phyloP scores from a whole-genome alignment of 495 filamentous ascomycete species.

The Daldinia loculata region DNA sequence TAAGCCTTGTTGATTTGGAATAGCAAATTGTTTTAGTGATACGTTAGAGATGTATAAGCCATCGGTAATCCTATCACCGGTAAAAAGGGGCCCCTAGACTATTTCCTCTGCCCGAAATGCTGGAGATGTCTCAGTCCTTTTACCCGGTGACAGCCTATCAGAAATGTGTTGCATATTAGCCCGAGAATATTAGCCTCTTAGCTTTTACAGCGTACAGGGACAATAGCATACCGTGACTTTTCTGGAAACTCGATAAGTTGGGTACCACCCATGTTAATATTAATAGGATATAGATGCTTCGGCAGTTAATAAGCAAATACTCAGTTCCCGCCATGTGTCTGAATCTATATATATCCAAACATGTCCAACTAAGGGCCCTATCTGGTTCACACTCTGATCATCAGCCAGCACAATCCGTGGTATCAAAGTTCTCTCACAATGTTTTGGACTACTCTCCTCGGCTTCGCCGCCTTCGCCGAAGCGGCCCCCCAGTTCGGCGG shows the following conservation, averaged over 20 bases:
- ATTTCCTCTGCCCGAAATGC: conserved; percentile 10
- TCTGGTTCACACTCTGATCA: conserved; percentile 6
- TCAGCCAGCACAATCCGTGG: conserved; percentile 13
- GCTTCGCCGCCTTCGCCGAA: conserved; percentile 48
- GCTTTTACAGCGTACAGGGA: conserved; percentile 10
- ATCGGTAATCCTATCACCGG: conserved; percentile 16
- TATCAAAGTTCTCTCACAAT: conserved; percentile 41
- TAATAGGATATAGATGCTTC: conserved; percentile 32
- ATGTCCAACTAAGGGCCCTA: conserved; percentile 12
- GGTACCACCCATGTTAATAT: conserved; percentile 39
- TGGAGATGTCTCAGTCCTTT: conserved; percentile 16
- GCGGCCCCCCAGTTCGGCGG: conserved; percentile 52
- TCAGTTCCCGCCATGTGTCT: conserved; percentile 5
- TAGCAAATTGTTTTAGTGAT: conserved; percentile 9
- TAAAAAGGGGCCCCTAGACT: conserved; percentile 11
- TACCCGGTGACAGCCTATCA: conserved; percentile 36
- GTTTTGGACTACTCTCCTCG: conserved; percentile 51
- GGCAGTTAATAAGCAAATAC: conserved; percentile 38
- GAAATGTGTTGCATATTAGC: conserved; percentile 22
- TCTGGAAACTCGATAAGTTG: conserved; percentile 34
- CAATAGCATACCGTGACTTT: conserved; percentile 25
- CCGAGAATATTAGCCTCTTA: conserved; percentile 41
- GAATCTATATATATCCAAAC: conserved; percentile 33
- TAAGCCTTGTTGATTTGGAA: neutral
- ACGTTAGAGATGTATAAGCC: conserved; percentile 5